phyloP scores from a whole-genome alignment of 164 flowering plant genomes.

The Saururus chinensis region DNA sequence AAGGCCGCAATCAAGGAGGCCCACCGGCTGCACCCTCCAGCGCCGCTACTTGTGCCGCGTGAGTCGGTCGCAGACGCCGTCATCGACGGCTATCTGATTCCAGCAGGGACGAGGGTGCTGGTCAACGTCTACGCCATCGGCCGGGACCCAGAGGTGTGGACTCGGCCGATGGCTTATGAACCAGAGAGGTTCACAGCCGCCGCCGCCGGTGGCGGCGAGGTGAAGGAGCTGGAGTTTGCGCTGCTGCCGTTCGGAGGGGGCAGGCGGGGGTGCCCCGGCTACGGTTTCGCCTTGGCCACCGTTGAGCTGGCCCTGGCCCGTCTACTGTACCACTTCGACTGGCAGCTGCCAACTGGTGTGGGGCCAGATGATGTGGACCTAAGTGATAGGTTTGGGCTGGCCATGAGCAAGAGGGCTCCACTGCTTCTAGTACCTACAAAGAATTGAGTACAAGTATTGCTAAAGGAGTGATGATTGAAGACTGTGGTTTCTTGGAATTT shows the following conservation, averaged over 20 bases:
- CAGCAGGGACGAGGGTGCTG: neutral
- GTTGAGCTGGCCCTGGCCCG: neutral
- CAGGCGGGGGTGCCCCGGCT: neutral
- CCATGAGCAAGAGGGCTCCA: neutral
- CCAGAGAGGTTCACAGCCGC: neutral
- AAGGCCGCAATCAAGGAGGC: slow-evolving; percentile 17
- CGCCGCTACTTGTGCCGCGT: slow-evolving; percentile 28
- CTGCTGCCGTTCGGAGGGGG: slow-evolving; percentile 1
- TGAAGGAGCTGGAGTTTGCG: neutral
- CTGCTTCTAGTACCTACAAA: neutral
- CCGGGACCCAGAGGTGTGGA: neutral
- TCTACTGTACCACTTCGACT: neutral
- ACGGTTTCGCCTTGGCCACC: neutral
- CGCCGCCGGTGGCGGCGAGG: neutral
- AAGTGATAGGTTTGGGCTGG: neutral
- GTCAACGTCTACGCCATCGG: slow-evolving; percentile 1
- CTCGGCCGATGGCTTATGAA: neutral
- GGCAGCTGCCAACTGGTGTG: neutral
- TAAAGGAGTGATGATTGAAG: too few species aligned
- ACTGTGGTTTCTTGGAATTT: too few species aligned
- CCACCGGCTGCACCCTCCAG: slow-evolving; percentile 34
- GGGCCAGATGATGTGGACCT: neutral
- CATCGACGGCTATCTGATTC: neutral
- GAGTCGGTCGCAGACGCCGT: slow-evolving; percentile 12
- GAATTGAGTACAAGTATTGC: neutral